Base-by-base conservation (phyloP, 305 asterid genomes). In the Rubia peregrina region DNA sequence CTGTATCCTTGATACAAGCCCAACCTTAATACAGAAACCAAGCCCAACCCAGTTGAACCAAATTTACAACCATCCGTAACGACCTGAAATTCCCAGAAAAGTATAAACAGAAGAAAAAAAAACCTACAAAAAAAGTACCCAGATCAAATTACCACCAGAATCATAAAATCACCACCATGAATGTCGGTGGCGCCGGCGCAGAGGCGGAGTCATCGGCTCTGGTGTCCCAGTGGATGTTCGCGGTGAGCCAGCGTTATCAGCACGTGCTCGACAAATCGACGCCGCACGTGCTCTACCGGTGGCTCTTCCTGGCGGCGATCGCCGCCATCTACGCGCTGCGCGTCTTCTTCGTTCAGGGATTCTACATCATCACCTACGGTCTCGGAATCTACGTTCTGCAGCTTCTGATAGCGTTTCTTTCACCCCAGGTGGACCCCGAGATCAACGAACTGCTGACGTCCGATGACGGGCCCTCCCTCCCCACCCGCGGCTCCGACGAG, bases 341-440 rank as follows among this genome's bases (percentile, higher is more conserved):
- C 65, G 90, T 91, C 56, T 85, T 76, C 81, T 2, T 88, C 4
- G 74, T 91, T 7, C 80, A 91, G 82, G 99, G 98, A 3, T 91
- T 86, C 95, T 94, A 94, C 80, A 81, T 94, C 86, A 82, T 92
- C 76, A 89, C 99, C 33, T 94, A 94, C 78, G 99, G 87, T 0
- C 81, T 94, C 55, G 99, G 96, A 22, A 94, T 94, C 83, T 91
- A 91, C 78, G 72, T 94, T 80, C 83, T 94, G 72, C 99, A 94
- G 84, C 87, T 94, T 71, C 75, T 91, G 78, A 88, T 94, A 51
- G 97, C 97, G 33, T 94, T 94, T 71, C 83, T 94, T 19, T 91
- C 99, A 65, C 99, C 97, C 57, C 96, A 91, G 85, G 96, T 94
- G 51, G 99, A 94, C 77, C 98, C 98, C 22, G 95, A 94, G 88